Evolutionary conservation across 768 basidiomycete genomes (phyloP), one percentile per base, ranked within the genome.

Genomic region (Boletus coccyginus): DNA sequence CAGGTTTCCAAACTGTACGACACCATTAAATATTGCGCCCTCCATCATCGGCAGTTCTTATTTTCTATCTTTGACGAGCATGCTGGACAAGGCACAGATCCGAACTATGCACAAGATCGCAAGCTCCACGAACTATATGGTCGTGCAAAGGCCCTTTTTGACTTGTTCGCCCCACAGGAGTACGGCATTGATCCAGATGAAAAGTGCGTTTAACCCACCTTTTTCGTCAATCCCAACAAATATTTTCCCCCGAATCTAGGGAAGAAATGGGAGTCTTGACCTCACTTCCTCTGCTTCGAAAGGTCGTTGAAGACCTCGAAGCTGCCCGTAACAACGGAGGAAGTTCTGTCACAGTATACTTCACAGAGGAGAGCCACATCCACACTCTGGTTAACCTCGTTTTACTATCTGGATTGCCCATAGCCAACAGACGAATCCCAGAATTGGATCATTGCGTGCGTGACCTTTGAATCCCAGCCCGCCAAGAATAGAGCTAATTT

Each of bases 221-320:
- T 27, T 21, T 46, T 24, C 21, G 19, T 6, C 3, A 3, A n/a
- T 11, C 17, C 6, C 27, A 31, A 29, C 7, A 44, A 48, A 36
- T n/a, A 46, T 27, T 44, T 31, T 13, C 7, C n/a, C n/a, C 7
- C 16, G n/a, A 40, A 46, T 39, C 2, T 11, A 63, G 62, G 53
- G 94, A 97, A 70, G 94, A 98, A 73, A 98, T 99, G 52, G 97
- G 97, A 0, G 85, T 98, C 32, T 78, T 99, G 44, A 99, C 97
- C 1, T 95, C 93, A 11, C 79, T 98, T 47, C 97, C 97, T 21
- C 78, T 99, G 14, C 83, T 98, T 42, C 85, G 89, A 53, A 96
- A 98, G 69, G 86, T 98, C 9, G 90, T 98, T n/a, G 84, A 87
- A 57, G 94, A 98, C 70, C 79, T 99, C 8, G 91, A 96, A 70